Conservation (phyloP, 768 basidiomycete species). For the Chalciporus sphaerocephalus region DNA sequence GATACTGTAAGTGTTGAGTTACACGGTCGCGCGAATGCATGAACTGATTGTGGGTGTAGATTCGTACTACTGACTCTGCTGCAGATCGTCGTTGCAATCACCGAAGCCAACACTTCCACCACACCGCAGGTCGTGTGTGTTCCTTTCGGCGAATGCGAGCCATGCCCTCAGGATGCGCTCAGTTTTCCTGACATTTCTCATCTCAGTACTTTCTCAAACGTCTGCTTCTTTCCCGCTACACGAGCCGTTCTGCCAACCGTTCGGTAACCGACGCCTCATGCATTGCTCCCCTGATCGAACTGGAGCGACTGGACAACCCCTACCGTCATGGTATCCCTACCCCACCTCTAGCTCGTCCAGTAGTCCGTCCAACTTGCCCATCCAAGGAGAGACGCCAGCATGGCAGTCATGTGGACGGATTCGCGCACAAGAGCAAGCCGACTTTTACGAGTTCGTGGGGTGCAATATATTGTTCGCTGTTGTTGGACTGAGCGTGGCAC, state of each 20-base stretch:
- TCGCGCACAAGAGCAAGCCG: conserved; percentile 68
- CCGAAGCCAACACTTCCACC: conserved; percentile 2
- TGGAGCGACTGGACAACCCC: conserved; percentile 18
- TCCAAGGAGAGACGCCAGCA: conserved; percentile 61
- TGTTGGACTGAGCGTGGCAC: conserved; percentile 59
- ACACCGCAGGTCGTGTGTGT: conserved; percentile 34
- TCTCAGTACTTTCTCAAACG: conserved; percentile 1
- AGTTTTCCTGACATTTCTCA: conserved; percentile 22
- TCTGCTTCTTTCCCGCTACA: conserved; percentile 49
- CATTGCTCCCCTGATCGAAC: conserved; percentile 56
- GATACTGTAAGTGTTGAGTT: conserved; percentile 9
- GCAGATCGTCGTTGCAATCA: conserved; percentile 7
- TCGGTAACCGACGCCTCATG: conserved; percentile 86
- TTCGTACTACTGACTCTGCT: conserved; percentile 9
- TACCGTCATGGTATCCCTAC: conserved; percentile 14
- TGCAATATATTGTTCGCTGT: conserved; percentile 73
- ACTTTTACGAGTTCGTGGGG: conserved; percentile 89
- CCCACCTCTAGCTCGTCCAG: conserved; percentile 11
- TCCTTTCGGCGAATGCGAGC: conserved; percentile 57
- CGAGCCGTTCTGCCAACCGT: conserved; percentile 93
- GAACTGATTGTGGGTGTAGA: conserved; percentile 6
- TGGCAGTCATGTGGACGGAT: conserved; percentile 95
- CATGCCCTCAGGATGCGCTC: conserved; percentile 61
- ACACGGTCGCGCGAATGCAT: neutral
- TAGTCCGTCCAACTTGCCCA: conserved; percentile 9